Evolutionary conservation across 164 flowering plant species (phyloP).

Genomic region (Kalanchoe fedtschenkoi): DNA sequence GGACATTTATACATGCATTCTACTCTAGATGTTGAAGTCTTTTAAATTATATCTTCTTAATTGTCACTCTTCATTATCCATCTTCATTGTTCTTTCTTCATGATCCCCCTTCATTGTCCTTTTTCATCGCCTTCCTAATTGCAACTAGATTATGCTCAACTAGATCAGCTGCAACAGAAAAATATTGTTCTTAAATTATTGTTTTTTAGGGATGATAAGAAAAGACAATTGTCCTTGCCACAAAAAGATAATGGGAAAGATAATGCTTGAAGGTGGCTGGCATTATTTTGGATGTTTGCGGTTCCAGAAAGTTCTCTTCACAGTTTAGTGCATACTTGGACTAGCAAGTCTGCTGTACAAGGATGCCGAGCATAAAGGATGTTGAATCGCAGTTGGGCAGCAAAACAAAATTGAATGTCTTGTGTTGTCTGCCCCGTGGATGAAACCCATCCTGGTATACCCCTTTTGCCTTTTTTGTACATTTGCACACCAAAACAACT

Average conservation of each 20-base stretch:
- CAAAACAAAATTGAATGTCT: conserved; percentile 45
- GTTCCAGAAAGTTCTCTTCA: conserved; percentile 23
- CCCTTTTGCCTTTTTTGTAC: conserved; percentile 37
- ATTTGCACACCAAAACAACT: conserved; percentile 47
- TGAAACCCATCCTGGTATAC: conserved; percentile 57
- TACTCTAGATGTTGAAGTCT: no score
- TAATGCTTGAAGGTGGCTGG: conserved; percentile 36
- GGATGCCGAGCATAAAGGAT: background rate
- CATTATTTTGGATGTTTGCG: conserved; percentile 21
- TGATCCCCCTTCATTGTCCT: no score
- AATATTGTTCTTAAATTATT: conserved; percentile 12
- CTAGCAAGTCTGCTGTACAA: no score
- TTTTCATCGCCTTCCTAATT: no score
- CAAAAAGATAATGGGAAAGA: conserved; percentile 39
- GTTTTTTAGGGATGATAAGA: conserved; percentile 13
- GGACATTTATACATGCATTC: no score
- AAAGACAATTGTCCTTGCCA: conserved; percentile 35
- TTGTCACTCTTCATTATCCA: no score
- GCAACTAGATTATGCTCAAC: no score
- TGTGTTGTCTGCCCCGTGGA: conserved; percentile 34
- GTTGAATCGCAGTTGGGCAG: conserved; percentile 26
- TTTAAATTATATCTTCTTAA: no score
- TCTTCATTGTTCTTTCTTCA: no score
- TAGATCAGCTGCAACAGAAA: conserved; percentile 72
- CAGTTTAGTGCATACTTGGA: conserved; percentile 24